phyloP scores from a whole-genome alignment of 2,329 filamentous ascomycete genomes.

The Monosporascus cannonballus region DNA sequence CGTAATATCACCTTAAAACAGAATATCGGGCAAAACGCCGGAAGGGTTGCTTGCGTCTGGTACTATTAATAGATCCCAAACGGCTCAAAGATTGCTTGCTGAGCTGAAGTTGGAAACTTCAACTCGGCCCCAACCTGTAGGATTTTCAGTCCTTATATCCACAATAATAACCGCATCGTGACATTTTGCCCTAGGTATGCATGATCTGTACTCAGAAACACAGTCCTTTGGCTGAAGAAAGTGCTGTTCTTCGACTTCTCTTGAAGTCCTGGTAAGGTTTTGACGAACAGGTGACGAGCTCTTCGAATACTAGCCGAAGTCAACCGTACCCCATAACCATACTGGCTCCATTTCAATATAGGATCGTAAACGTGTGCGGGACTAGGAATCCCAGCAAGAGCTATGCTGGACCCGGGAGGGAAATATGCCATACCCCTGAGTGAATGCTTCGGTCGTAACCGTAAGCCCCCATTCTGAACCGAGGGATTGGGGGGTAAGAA shows the following conservation, averaged over 20 bases:
- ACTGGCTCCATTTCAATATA: too few species aligned
- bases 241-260: neutral
- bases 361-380: neutral
- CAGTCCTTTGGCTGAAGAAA: slow-evolving; percentile 5
- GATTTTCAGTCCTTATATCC: slow-evolving; percentile 1
- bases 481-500: neutral
- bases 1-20: neutral
- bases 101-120: slow-evolving; percentile 1
- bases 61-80: slow-evolving; percentile 1
- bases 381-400: neutral
- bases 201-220: slow-evolving; percentile 6
- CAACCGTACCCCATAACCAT: neutral
- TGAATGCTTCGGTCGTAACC: neutral
- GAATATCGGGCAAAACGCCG: slow-evolving; percentile 3
- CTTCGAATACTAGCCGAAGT: neutral
- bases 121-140: slow-evolving; percentile 1
- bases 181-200: slow-evolving; percentile 2
- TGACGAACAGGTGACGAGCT: neutral
- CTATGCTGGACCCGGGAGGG: neutral
- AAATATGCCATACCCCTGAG: neutral
- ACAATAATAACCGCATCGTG: slow-evolving; percentile 9
- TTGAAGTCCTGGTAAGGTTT: neutral
- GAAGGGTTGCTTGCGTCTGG: slow-evolving; percentile 1
- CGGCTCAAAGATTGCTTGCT: neutral
- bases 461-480: neutral